Evolutionary conservation across 1,284 basidiomycete genomes (phyloP), one percentile per base, ranked within the genome.

Genomic region (Sporisorium exsertum): DNA sequence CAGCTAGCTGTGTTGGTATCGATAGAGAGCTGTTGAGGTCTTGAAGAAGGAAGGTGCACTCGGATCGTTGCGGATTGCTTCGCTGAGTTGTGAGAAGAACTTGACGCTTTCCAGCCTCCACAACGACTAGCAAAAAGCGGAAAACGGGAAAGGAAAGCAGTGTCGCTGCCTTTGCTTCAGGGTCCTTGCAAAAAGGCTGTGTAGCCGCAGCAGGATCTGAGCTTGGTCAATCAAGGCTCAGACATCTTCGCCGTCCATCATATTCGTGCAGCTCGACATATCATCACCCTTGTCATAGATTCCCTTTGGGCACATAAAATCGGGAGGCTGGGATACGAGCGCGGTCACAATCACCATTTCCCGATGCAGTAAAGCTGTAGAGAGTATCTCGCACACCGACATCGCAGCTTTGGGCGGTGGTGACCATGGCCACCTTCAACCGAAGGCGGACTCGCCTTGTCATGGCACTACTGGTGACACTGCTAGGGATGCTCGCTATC

Each of bases 111-210:
- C 0, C 6, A 12, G 26, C n/a, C 27, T 18, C 22, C 27, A 32
- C 18, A 13, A 46, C 9, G 43, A 8, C 27, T 15, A 37, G 16
- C 24, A 24, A 18, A 35, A n/a, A 4, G n/a, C 29, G 29, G 32
- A 37, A 37, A 18, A 52, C 33, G 50, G 22, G 12, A 26, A 26
- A 9, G 18, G 1, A 40, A 40, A n/a, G n/a, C n/a, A n/a, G n/a
- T n/a, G n/a, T n/a, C n/a, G 29, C 46, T 27, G 16, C 16, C 16
- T n/a, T 16, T 18, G 35, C 9, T 61, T 46, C 47, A 67, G 66
- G 60, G 66, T 69, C 66, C 52, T 32, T 45, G 58, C 10, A 62
- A 57, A n/a, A 45, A 46, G 42, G 47, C 26, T 50, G 42, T 32
- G 49, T 47, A 49, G 51, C 51, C 16, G 20, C 35, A 53, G 35